Conservation (phyloP, 176 grass and related monocot genomes). For the sorghum (Sorghum bicolor) region Sorghum_bicolor_NCBIv3 NC_012873.2:56303501-56304000, state of each 20-base stretch:
- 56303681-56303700: neutral
- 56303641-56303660: slow-evolving; percentile 25
- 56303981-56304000: no score
- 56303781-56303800: neutral
- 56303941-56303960: neutral
- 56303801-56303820: neutral
- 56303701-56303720: slow-evolving; percentile 14
- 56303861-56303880: neutral
- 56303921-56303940: neutral
- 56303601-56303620: slow-evolving; percentile 14
- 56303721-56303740: slow-evolving; percentile 21
- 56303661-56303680: slow-evolving; percentile 22
- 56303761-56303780: neutral
- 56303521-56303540: neutral
- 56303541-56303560: neutral
- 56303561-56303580: neutral
- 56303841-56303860: slow-evolving; percentile 24
- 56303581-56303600: slow-evolving; percentile 28
- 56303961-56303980: no score
- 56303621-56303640: neutral
- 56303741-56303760: slow-evolving; percentile 21
- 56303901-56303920: neutral
- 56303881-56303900: neutral
- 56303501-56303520: neutral
- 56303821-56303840: neutral